Conservation (phyloP, 2,329 filamentous ascomycete species). For the Xylaria sp. region DNA sequence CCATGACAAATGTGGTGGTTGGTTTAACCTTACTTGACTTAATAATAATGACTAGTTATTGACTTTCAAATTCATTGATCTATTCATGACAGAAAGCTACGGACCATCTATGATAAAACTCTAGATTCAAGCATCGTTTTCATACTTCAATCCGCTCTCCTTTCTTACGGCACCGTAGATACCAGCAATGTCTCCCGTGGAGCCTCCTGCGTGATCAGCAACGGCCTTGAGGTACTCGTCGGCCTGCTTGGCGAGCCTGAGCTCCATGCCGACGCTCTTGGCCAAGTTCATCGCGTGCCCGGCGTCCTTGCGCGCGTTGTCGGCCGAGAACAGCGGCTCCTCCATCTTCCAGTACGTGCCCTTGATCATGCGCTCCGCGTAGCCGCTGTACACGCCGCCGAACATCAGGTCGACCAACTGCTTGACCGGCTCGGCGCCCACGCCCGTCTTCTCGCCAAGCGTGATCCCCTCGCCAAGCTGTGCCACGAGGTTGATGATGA, state of each 20-base stretch:
- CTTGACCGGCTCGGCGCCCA: constrained; percentile 77
- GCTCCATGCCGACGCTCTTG: constrained; percentile 65
- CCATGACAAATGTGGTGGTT: neutral
- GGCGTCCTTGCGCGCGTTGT: constrained; percentile 84
- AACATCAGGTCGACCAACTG: constrained; percentile 78
- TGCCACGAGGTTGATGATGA: constrained; percentile 84
- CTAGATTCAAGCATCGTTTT: constrained; percentile 61
- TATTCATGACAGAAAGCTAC: neutral
- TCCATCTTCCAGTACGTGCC: constrained; percentile 82
- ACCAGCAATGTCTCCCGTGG: constrained; percentile 79
- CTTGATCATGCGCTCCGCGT: constrained; percentile 76
- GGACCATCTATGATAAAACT: neutral
- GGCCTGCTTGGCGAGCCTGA: constrained; percentile 73
- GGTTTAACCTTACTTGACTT: neutral
- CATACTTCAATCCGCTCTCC: constrained; percentile 78
- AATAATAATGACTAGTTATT: neutral
- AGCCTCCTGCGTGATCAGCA: constrained; percentile 71
- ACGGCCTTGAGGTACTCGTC: constrained; percentile 76
- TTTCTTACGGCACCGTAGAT: constrained; percentile 84
- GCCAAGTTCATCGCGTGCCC: constrained; percentile 78
- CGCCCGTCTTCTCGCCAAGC: constrained; percentile 80
- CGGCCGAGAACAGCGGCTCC: constrained; percentile 83
- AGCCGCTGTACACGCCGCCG: constrained; percentile 78
- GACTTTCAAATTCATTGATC: neutral
- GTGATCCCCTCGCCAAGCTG: constrained; percentile 81